Conservation (phyloP, 2,329 filamentous ascomycete genomes). For the Epichloe typhina region DNA sequence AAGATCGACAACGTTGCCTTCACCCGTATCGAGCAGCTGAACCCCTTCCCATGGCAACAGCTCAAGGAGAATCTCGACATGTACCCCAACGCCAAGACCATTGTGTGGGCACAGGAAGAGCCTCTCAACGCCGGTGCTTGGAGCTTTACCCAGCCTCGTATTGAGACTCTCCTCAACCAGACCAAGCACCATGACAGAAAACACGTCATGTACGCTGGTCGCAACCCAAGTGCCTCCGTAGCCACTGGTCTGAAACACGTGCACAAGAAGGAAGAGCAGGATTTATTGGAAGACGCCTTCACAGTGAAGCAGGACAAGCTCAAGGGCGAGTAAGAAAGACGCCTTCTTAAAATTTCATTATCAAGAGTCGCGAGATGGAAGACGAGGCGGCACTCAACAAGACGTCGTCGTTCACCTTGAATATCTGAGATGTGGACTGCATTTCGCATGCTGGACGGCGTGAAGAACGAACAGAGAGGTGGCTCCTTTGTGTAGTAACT, state of each 20-base stretch:
- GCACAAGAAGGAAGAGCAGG: constrained; percentile 87
- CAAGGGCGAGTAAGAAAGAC: constrained; percentile 43
- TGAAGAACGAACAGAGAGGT: neutral
- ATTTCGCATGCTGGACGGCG: neutral
- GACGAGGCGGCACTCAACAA: too few relatives aligned
- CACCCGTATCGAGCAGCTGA: constrained; percentile 91
- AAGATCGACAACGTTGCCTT: constrained; percentile 84
- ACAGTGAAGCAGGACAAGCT: constrained; percentile 54
- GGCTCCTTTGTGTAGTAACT: constrained; percentile 6
- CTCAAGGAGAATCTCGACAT: constrained; percentile 91
- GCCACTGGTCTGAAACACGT: constrained; percentile 82
- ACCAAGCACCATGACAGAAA: constrained; percentile 87
- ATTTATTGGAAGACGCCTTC: constrained; percentile 57
- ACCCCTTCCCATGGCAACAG: constrained; percentile 98
- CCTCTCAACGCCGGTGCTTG: constrained; percentile 94
- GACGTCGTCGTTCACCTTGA: too few relatives aligned
- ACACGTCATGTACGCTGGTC: constrained; percentile 93
- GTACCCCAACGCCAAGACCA: constrained; percentile 95
- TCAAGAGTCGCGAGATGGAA: neutral
- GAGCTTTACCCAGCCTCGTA: constrained; percentile 93
- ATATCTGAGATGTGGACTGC: neutral
- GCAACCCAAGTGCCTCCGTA: constrained; percentile 84
- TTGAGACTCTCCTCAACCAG: constrained; percentile 90
- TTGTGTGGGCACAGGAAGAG: constrained; percentile 97
- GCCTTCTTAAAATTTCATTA: neutral